Evolutionary conservation across 139 green algal genomes (phyloP).

Genomic region (Chlorella sp.): DNA sequence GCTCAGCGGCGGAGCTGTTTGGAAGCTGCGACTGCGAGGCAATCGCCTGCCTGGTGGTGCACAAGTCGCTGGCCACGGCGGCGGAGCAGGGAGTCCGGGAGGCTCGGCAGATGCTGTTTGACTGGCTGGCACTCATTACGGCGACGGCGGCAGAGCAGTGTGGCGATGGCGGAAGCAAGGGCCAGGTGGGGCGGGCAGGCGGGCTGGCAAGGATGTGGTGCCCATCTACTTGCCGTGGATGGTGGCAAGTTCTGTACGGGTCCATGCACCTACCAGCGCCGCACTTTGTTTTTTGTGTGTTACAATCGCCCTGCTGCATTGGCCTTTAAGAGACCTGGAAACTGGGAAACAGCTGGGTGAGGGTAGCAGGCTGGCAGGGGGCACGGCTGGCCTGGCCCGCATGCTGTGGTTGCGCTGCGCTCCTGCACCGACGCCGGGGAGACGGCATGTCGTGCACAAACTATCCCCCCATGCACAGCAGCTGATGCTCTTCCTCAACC

Average conservation of each 20-base stretch:
- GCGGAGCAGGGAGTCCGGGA: slow-evolving; percentile 61
- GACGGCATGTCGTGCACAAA: slow-evolving; percentile 48
- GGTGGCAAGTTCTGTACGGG: too few species aligned
- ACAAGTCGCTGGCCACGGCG: slow-evolving; percentile 75
- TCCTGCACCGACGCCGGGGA: slow-evolving; percentile 19
- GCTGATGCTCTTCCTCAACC: slow-evolving; percentile 5
- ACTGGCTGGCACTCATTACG: slow-evolving; percentile 89
- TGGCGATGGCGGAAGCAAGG: background rate
- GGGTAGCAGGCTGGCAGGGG: slow-evolving; percentile 10
- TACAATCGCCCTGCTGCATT: too few species aligned
- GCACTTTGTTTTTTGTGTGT: too few species aligned
- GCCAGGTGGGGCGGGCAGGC: background rate
- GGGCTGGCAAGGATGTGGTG: too few species aligned
- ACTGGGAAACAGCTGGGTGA: too few species aligned
- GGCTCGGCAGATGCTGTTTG: slow-evolving; percentile 80
- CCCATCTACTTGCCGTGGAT: too few species aligned
- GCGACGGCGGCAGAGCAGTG: slow-evolving; percentile 31
- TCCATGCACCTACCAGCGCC: too few species aligned
- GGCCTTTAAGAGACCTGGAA: too few species aligned
- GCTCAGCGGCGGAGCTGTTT: slow-evolving; percentile 64
- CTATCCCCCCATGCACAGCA: background rate
- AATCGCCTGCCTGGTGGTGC: slow-evolving; percentile 75
- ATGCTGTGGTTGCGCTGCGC: slow-evolving; percentile 37
- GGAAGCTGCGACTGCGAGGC: slow-evolving; percentile 61
- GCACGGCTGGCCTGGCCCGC: too few species aligned